phyloP scores from a whole-genome alignment of 208 protist species.

The Acanthamoeba lenticulata region DNA sequence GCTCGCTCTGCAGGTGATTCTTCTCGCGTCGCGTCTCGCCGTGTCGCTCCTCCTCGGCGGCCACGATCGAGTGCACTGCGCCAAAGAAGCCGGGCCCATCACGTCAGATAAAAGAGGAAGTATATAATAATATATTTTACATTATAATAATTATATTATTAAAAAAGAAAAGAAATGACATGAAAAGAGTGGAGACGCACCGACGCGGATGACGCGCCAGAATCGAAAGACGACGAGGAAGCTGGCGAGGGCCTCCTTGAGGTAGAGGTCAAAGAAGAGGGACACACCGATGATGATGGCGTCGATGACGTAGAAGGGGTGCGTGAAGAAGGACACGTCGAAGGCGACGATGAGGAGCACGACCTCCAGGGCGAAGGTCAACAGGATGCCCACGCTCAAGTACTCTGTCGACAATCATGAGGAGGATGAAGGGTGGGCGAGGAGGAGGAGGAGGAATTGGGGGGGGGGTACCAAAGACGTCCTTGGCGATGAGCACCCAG shows the following conservation, averaged over 20 bases:
- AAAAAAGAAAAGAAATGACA: neutral
- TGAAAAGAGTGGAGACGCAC: too few relatives aligned
- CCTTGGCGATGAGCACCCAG: neutral
- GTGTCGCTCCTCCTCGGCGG: neutral
- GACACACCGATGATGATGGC: conserved; percentile 23
- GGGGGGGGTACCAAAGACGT: neutral
- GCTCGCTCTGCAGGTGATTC: neutral
- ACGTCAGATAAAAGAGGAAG: too few relatives aligned
- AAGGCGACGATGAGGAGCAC: neutral
- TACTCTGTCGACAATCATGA: neutral
- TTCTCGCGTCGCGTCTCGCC: neutral
- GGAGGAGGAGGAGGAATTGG: neutral
- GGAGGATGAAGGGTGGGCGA: neutral
- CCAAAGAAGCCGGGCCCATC: too few relatives aligned
- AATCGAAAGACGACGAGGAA: neutral
- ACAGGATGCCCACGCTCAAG: neutral
- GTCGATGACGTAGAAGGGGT: conserved; percentile 25
- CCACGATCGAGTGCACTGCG: neutral
- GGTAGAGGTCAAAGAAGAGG: neutral
- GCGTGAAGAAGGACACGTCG: neutral
- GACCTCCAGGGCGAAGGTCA: neutral
- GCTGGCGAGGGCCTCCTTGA: neutral
- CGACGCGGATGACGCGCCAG: neutral
- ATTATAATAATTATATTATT: neutral
- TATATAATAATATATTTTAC: too few relatives aligned